Conservation (phyloP, 2,329 filamentous ascomycete genomes). For the Epichloe amarillans region DNA sequence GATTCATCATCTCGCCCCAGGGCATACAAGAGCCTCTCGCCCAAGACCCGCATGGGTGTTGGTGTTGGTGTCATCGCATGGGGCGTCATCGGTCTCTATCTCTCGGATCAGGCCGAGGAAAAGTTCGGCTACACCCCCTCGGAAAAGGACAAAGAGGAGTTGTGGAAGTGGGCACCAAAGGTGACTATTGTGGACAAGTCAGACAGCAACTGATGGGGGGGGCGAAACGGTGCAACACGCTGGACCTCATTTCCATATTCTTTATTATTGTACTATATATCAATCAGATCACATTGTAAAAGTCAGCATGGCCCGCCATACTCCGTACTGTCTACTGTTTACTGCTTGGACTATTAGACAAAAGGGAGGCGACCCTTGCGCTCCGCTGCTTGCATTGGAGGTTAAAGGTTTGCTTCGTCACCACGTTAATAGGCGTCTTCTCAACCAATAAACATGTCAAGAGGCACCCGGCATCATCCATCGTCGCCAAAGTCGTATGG, state of each 20-base stretch:
- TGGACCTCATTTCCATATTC: not conserved
- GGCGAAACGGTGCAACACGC: not conserved
- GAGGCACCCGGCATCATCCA: too few species aligned
- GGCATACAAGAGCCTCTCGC: conserved; percentile 57
- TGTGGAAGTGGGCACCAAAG: conserved; percentile 48
- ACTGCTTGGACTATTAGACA: too few species aligned
- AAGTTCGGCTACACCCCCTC: conserved; percentile 61
- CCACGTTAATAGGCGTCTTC: too few species aligned
- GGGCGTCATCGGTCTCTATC: conserved; percentile 58
- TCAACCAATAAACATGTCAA: too few species aligned
- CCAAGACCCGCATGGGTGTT: conserved; percentile 56
- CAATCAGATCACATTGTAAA: not conserved
- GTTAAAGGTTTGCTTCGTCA: too few species aligned
- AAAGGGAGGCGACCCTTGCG: not conserved
- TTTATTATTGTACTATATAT: too few species aligned
- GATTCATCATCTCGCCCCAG: conserved; percentile 24
- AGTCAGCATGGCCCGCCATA: not conserved
- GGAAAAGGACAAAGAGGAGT: conserved; percentile 55
- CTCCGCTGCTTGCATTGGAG: too few species aligned
- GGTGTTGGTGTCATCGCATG: conserved; percentile 66
- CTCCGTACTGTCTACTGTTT: too few species aligned
- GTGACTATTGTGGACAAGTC: conserved; percentile 43
- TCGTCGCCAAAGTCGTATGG: too few species aligned
- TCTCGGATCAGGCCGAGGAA: conserved; percentile 61
- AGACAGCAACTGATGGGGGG: not conserved